These are phyloP conservation scores for Withania somnifera DNA, from an alignment of 305 asterid genomes.

Conservation along the genomic window DNA sequence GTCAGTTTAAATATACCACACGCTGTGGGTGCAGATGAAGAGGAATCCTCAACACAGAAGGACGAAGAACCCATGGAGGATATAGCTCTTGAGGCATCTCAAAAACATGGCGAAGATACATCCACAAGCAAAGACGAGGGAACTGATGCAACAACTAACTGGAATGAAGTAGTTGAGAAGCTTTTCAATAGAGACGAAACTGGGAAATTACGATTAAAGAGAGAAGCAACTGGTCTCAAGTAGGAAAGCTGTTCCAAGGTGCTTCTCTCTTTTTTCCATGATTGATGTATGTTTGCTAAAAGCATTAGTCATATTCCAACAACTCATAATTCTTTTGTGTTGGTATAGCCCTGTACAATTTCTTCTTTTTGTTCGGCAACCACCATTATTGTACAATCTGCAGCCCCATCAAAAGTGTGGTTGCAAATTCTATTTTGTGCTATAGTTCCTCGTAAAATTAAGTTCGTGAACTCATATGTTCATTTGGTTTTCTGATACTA, in stretches of 20 bases:
- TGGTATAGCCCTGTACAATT: not conserved
- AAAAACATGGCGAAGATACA: conserved; percentile 9
- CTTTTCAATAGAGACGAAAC: conserved; percentile 45
- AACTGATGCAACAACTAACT: conserved; percentile 38
- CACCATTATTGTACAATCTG: not conserved
- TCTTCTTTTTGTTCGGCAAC: not conserved
- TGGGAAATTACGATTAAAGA: conserved; percentile 31
- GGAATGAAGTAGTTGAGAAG: conserved; percentile 56
- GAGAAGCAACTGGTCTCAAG: conserved; percentile 13
- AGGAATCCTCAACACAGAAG: conserved; percentile 6
- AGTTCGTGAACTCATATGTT: not conserved
- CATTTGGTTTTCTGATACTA: not conserved
- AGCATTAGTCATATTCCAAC: not conserved
- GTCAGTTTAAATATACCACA: conserved; percentile 85
- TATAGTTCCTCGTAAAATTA: not conserved
- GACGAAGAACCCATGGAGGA: conserved; percentile 30
- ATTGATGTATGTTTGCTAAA: not conserved
- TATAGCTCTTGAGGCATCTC: conserved; percentile 12
- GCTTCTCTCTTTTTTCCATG: not conserved
- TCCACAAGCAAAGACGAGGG: conserved; percentile 3
- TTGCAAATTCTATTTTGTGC: not conserved
- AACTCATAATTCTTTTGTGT: not conserved
- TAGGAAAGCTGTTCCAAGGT: not conserved
- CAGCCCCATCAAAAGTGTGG: not conserved
- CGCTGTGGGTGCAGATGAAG: conserved; percentile 37